A percentile compares a stretch with the other conserved stretches of the same genome.
phyloP scores from a whole-genome alignment of 179 eudicot species.

The Amaranthus tricolor region DNA sequence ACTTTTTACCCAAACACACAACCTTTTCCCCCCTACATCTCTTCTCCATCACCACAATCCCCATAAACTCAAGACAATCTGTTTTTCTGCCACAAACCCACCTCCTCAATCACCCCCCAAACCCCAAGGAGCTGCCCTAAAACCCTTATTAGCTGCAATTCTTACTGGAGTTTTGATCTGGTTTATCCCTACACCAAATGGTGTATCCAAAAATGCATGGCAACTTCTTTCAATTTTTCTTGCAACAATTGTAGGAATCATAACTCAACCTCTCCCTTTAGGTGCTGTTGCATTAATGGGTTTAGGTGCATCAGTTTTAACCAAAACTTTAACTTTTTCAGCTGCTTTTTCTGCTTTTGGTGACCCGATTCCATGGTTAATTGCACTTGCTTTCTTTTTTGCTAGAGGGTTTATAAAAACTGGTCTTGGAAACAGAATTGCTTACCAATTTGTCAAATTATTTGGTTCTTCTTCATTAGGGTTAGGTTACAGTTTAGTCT shows the following conservation, averaged over 20 bases:
- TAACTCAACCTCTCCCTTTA: conserved; percentile 84
- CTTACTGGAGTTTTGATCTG: conserved; percentile 67
- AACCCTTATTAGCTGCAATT: conserved; percentile 60
- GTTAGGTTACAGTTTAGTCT: conserved; percentile 78
- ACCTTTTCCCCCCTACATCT: conserved; percentile 22
- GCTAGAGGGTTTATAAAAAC: conserved; percentile 93
- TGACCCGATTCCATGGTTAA: conserved; percentile 94
- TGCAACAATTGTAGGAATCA: conserved; percentile 83
- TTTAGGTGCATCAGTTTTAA: conserved; percentile 75
- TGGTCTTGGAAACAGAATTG: conserved; percentile 81
- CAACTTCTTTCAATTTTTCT: conserved; percentile 75
- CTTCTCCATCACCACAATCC: background rate
- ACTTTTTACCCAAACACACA: background rate
- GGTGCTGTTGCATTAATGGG: conserved; percentile 92
- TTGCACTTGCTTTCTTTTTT: conserved; percentile 93
- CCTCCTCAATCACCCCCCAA: conserved; percentile 13
- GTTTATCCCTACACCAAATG: conserved; percentile 70
- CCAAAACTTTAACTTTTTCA: conserved; percentile 80
- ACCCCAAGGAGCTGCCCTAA: conserved; percentile 79
- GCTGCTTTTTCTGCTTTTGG: conserved; percentile 97
- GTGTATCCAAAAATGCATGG: conserved; percentile 72
- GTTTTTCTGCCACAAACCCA: background rate
- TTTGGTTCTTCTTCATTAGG: conserved; percentile 73
- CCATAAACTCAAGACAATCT: background rate
- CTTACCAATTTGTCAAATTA: conserved; percentile 65